phyloP scores from a whole-genome alignment of 352 stramenopile species.

The Globisporangium carolinianum region DNA sequence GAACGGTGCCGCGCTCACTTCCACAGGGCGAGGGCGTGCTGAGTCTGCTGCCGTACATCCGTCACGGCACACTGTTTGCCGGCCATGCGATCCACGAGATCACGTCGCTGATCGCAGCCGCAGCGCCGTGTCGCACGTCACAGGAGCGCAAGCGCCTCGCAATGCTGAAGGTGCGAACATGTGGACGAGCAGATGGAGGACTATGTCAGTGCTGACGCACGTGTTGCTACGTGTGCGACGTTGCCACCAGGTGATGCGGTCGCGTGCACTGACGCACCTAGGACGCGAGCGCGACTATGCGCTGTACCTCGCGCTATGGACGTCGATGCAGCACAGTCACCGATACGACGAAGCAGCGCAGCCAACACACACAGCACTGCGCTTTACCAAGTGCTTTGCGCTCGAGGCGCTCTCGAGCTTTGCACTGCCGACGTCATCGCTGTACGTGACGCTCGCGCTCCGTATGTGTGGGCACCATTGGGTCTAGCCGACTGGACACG shows the following conservation, averaged over 20 bases:
- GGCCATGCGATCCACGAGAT: slow-evolving; percentile 47
- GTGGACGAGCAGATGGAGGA: neutral
- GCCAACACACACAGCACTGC: neutral
- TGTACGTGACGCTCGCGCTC: slow-evolving; percentile 4
- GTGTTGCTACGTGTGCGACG: neutral
- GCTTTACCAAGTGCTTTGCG: slow-evolving; percentile 7
- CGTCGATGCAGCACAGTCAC: slow-evolving; percentile 9
- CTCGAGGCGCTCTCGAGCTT: slow-evolving; percentile 5
- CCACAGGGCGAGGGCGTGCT: slow-evolving; percentile 41
- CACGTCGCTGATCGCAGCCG: slow-evolving; percentile 25
- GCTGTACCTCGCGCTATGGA: slow-evolving; percentile 51
- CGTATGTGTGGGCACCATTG: neutral
- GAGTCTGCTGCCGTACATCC: slow-evolving; percentile 73
- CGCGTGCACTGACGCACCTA: slow-evolving; percentile 45
- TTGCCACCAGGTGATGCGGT: slow-evolving; percentile 55
- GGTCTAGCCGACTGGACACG: no score
- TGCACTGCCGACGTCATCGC: neutral
- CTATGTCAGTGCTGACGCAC: no score
- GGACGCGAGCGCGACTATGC: slow-evolving; percentile 62
- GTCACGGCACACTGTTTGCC: slow-evolving; percentile 53
- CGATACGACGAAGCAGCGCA: neutral
- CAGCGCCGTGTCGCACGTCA: slow-evolving; percentile 26
- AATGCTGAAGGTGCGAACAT: slow-evolving; percentile 39
- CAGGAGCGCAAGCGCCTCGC: slow-evolving; percentile 51
- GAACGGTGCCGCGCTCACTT: neutral